These are phyloP conservation scores for Stagonosporopsis cucurbitacearum DNA, from an alignment of 2,329 filamentous ascomycete genomes.

Conservation along the genomic window DNA sequence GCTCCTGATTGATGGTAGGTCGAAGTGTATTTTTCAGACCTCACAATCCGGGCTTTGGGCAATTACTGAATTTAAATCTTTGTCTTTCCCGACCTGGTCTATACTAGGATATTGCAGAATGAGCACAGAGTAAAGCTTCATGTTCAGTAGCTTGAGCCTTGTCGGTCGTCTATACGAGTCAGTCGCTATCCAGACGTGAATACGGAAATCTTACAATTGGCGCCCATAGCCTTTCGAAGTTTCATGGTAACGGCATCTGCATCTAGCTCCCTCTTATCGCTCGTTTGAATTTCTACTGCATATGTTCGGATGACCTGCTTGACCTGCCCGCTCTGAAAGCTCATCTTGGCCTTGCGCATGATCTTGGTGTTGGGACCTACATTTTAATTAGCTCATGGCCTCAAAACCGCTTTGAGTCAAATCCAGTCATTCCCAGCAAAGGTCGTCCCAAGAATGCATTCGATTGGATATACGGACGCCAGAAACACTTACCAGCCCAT, in stretches of 20 bases:
- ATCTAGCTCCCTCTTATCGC: slow-evolving; percentile 65
- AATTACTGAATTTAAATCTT: background rate
- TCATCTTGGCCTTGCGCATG: slow-evolving; percentile 73
- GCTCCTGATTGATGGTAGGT: too few relatives aligned
- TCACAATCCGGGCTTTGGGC: background rate
- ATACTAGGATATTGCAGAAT: background rate
- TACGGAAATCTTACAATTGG: slow-evolving; percentile 65
- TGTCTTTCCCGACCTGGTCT: background rate
- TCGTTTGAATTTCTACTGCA: slow-evolving; percentile 68
- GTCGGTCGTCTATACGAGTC: slow-evolving; percentile 26
- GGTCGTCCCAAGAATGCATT: background rate
- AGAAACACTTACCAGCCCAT: slow-evolving; percentile 67
- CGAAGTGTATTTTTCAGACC: background rate
- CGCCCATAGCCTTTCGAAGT: slow-evolving; percentile 70
- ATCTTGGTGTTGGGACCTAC: slow-evolving; percentile 61
- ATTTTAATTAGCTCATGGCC: background rate
- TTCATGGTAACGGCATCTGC: slow-evolving; percentile 66
- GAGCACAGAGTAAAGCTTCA: background rate
- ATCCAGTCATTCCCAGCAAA: background rate
- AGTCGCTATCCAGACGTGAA: slow-evolving; percentile 7
- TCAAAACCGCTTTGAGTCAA: background rate
- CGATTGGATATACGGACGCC: background rate
- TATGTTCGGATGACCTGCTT: slow-evolving; percentile 70
- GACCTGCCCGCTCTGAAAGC: slow-evolving; percentile 70
- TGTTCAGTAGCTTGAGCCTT: slow-evolving; percentile 28